Base-by-base conservation (phyloP, 345 rosid genomes). In the Gossypium mustelinum region DNA sequence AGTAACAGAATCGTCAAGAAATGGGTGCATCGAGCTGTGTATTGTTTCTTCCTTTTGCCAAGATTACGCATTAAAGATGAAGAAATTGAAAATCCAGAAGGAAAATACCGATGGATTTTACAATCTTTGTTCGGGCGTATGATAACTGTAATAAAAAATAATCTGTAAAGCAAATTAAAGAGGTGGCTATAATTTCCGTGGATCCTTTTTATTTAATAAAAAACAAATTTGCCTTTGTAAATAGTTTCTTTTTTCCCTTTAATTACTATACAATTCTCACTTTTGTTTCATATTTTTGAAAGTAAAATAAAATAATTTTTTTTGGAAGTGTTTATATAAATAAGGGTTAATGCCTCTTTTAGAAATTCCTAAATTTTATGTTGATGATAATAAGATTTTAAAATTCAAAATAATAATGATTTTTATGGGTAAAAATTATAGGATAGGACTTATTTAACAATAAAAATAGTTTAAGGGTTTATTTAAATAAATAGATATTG, bases 81-180 rank as follows among this genome's bases (percentile, higher is more conserved):
- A 55, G 22, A 55, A 55, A 55, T 8, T 54, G 13, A 51, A 70
- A 57, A 66, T 64, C 78, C 71, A 45, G 25, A 9, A 44, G 41
- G 25, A 27, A 18, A 54, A 72, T 4, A 47, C 50, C 0, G 34
- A 11, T 22, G 58, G 68, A 14, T 55, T 75, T 72, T 77, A 48
- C 66, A 77, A 25, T 17, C 18, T 54, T 12, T 54, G 47, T 67
- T 76, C 67, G 65, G 65, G 18, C 57, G 4, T 24, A 29, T 63
- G 70, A 17, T 9, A 18, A 55, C 22, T 9, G 59, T 55, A 55
- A 18, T 18, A 55, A 55, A n/a, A 55, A n/a, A 34, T 72, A 45
- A 74, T 66, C 75, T 43, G 44, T 71, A 73, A 45, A 75, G 69
- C 20, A 9, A 47, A 57, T 57, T 57, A 3, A 77, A 56, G 65